Evolutionary conservation across 139 green algal species (phyloP).

Genomic region (Gonium pectorale): DNA sequence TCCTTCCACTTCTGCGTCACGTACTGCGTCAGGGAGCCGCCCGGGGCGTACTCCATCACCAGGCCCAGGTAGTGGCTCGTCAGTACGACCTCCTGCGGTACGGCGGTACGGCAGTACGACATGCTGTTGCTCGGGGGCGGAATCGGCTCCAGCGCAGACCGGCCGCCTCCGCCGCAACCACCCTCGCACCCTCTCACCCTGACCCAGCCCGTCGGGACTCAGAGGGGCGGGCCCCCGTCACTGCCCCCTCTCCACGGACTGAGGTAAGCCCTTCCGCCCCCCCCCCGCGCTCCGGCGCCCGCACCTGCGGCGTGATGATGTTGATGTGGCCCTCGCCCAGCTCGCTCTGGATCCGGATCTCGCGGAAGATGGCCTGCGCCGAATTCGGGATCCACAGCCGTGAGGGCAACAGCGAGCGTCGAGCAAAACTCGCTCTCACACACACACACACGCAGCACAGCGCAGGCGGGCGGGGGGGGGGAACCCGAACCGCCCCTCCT

Average conservation of each 20-base stretch:
- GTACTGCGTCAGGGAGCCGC: constrained; percentile 81
- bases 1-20: constrained; percentile 66
- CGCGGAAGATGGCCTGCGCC: constrained; percentile 50
- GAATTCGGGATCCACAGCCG: too few relatives aligned
- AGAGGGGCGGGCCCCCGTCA: too few relatives aligned
- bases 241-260: too few relatives aligned
- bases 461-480: too few relatives aligned
- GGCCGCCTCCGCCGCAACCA: too few relatives aligned
- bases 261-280: not conserved
- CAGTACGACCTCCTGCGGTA: constrained; percentile 72
- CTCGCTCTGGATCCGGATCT: constrained; percentile 76
- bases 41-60: constrained; percentile 83
- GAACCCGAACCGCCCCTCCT: too few relatives aligned
- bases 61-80: constrained; percentile 77
- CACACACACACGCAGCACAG: constrained; percentile 1
- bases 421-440: too few relatives aligned
- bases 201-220: too few relatives aligned
- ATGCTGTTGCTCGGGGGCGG: too few relatives aligned
- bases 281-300: not conserved
- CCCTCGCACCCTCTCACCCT: too few relatives aligned
- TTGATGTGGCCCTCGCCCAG: constrained; percentile 78
- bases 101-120: too few relatives aligned
- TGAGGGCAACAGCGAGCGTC: not conserved
- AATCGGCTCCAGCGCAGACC: too few relatives aligned
- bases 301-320: constrained; percentile 67